Percentiles rank a stretch among this genome's conserved stretches.
phyloP scores from a whole-genome alignment of 768 basidiomycete genomes.

The Kondoa subrosea region DNA sequence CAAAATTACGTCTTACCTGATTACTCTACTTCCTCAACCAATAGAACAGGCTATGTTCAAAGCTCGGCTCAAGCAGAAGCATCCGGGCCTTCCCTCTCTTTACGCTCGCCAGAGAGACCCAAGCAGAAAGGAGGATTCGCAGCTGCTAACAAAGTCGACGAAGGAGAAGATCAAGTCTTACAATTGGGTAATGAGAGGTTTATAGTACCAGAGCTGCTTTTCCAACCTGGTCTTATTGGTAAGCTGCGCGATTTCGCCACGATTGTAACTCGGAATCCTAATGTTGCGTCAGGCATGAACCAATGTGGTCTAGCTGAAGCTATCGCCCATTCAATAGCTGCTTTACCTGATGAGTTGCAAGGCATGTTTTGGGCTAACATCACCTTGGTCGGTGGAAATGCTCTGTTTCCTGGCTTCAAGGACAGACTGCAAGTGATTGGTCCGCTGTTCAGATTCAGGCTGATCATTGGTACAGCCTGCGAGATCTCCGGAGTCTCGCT shows the following conservation, averaged over 20 bases:
- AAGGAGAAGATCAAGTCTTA: constrained; percentile 41
- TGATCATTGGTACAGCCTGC: constrained; percentile 37
- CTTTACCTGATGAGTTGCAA: constrained; percentile 60
- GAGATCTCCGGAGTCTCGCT: constrained; percentile 60
- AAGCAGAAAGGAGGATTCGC: background rate
- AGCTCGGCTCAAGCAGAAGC: background rate
- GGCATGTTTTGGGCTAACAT: constrained; percentile 96
- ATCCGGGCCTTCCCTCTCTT: too few species aligned
- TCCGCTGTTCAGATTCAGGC: constrained; percentile 14
- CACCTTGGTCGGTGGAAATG: constrained; percentile 69
- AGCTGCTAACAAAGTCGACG: constrained; percentile 34
- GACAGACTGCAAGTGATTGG: constrained; percentile 49
- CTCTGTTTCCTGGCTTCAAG: constrained; percentile 55
- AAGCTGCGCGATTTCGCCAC: constrained; percentile 23
- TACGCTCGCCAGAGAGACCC: background rate
- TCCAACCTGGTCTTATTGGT: constrained; percentile 81
- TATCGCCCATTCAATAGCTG: constrained; percentile 56
- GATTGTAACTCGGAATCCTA: too few species aligned
- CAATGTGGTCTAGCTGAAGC: constrained; percentile 64
- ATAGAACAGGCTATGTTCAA: constrained; percentile 33
- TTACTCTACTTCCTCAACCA: constrained; percentile 41
- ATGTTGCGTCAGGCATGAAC: constrained; percentile 64
- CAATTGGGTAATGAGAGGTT: constrained; percentile 84
- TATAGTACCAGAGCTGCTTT: constrained; percentile 77
- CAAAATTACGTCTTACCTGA: constrained; percentile 85